These are phyloP conservation scores for Phaffomyces thermotolerans DNA, from an alignment of 805 yeast species.

Conservation along the genomic window DNA sequence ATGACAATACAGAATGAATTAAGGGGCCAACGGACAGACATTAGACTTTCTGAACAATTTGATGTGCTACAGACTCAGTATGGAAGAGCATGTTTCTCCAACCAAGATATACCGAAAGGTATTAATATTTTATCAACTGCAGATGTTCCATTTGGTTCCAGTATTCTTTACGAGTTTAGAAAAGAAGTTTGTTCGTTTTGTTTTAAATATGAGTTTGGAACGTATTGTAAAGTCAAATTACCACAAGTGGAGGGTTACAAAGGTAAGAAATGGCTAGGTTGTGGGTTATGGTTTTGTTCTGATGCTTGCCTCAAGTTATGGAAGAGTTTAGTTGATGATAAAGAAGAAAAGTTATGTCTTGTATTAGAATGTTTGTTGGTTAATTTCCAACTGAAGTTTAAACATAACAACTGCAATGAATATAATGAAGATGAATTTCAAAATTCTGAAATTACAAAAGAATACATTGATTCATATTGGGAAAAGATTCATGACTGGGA, in stretches of 20 bases:
- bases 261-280: conserved; percentile 25
- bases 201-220: conserved; percentile 41
- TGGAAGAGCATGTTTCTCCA: conserved; percentile 60
- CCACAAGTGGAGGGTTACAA: conserved; percentile 7
- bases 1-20: neutral
- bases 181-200: conserved; percentile 59
- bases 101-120: conserved; percentile 30
- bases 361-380: conserved; percentile 27
- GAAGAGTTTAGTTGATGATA: conserved; percentile 25
- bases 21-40: conserved; percentile 1
- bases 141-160: conserved; percentile 39
- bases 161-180: conserved; percentile 44
- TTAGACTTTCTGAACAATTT: conserved; percentile 27
- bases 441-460: conserved; percentile 11
- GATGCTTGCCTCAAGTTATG: conserved; percentile 36
- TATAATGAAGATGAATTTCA: conserved; percentile 7
- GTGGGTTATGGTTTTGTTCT: conserved; percentile 49
- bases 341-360: conserved; percentile 27
- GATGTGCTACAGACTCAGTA: conserved; percentile 34
- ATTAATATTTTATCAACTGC: conserved; percentile 34
- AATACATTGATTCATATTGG: conserved; percentile 32
- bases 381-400: conserved; percentile 25
- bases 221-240: conserved; percentile 36
- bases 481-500: conserved; percentile 32
- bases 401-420: conserved; percentile 8